Conservation (phyloP, 225 moss, liverwort and hornwort species). For the Pleurozium schreberi region DNA sequence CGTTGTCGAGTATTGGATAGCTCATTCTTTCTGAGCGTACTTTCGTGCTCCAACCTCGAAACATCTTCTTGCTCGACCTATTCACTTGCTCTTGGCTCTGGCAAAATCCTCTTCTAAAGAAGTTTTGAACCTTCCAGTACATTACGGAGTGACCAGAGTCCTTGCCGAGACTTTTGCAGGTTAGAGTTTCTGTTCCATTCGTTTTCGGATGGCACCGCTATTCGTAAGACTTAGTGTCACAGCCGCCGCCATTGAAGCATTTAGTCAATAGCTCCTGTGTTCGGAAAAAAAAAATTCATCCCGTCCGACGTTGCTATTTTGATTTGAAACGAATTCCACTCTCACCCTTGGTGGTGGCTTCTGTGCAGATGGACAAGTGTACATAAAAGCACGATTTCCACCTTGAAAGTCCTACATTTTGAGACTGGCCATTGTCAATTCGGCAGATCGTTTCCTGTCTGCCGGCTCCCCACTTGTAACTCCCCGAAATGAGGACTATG, state of each 20-base stretch:
- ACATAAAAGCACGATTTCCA: neutral
- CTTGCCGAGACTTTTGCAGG: neutral
- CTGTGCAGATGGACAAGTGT: slow-evolving; percentile 11
- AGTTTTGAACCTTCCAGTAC: neutral
- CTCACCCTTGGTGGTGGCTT: neutral
- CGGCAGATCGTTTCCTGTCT: neutral
- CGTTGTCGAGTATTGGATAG: neutral
- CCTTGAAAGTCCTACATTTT: neutral
- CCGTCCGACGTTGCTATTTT: neutral
- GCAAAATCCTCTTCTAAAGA: neutral
- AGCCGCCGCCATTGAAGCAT: neutral
- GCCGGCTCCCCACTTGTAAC: neutral
- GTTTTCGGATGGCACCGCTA: neutral
- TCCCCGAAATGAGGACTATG: slow-evolving; percentile 14
- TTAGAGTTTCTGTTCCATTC: neutral
- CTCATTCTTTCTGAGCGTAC: neutral
- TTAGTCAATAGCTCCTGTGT: neutral
- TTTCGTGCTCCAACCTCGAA: neutral
- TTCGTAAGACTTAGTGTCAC: neutral
- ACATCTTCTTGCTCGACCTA: neutral
- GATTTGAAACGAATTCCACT: neutral
- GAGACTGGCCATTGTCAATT: neutral
- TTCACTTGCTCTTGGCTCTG: neutral
- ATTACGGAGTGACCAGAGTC: neutral
- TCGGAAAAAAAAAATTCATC: neutral